These are phyloP conservation scores for Kickxella alabastrina DNA, from an alignment of 192 early-diverging fungal genomes.

Conservation along the genomic window DNA sequence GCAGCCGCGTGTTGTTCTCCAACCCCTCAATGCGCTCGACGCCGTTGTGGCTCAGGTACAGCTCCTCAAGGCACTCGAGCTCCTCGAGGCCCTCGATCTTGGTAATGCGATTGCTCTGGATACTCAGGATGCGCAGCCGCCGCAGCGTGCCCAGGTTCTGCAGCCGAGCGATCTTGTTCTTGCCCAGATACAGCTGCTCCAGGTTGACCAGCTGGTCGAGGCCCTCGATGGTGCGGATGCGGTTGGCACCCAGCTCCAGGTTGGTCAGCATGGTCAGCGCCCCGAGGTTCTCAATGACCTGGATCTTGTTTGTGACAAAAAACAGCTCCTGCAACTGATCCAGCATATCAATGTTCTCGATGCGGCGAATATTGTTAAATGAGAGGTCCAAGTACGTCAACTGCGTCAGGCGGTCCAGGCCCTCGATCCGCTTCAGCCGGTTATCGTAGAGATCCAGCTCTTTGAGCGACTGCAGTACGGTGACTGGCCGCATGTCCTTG, in stretches of 20 bases:
- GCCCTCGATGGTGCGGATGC: constrained; percentile 83
- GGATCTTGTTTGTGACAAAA: constrained; percentile 93
- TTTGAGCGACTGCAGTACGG: constrained; percentile 52
- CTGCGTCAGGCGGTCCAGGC: constrained; percentile 55
- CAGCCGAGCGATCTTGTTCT: constrained; percentile 91
- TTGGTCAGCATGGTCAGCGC: constrained; percentile 65
- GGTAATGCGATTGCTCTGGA: constrained; percentile 85
- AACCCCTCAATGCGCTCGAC: constrained; percentile 73
- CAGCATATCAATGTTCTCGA: constrained; percentile 65
- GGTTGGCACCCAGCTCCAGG: constrained; percentile 93
- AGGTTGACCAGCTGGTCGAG: constrained; percentile 75
- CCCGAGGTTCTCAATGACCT: constrained; percentile 71
- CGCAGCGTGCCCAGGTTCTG: constrained; percentile 63
- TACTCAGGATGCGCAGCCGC: constrained; percentile 66
- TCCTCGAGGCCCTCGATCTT: constrained; percentile 71
- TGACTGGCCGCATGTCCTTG: constrained; percentile 60
- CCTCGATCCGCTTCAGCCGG: constrained; percentile 71
- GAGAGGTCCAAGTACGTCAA: constrained; percentile 83
- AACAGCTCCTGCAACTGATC: constrained; percentile 69
- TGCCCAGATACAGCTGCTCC: constrained; percentile 92
- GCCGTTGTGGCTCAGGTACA: constrained; percentile 92
- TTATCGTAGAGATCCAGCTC: constrained; percentile 98
- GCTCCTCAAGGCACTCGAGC: constrained; percentile 71
- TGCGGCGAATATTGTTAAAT: constrained; percentile 89
- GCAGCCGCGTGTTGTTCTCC: constrained; percentile 70